phyloP scores from a whole-genome alignment of 495 filamentous ascomycete species.

The Annulohypoxylon bovei region DNA sequence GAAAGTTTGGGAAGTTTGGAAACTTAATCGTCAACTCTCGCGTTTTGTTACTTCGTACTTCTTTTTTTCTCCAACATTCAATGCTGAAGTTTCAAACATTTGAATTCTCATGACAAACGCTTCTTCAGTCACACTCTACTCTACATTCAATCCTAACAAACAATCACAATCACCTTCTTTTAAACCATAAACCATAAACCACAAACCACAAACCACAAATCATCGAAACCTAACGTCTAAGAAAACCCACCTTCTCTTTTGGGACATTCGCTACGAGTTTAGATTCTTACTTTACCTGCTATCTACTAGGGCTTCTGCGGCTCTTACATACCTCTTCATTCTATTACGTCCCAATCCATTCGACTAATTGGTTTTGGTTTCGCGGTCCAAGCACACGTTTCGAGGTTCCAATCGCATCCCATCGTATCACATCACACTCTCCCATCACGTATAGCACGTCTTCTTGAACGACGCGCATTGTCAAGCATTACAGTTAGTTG shows the following conservation, averaged over 20 bases:
- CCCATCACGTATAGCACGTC: neutral
- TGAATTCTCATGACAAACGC: slow-evolving; percentile 1
- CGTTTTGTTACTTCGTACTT: neutral
- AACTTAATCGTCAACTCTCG: neutral
- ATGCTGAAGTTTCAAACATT: neutral
- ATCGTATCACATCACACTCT: slow-evolving; percentile 20
- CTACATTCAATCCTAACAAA: neutral
- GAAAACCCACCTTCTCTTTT: slow-evolving; percentile 27
- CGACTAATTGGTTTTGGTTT: slow-evolving; percentile 20
- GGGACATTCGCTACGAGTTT: slow-evolving; percentile 19
- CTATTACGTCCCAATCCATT: slow-evolving; percentile 10
- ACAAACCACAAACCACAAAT: neutral
- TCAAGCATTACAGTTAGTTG: neutral
- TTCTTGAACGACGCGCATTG: neutral
- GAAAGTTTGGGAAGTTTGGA: neutral
- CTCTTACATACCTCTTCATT: slow-evolving; percentile 1
- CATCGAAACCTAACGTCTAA: neutral
- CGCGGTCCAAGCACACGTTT: slow-evolving; percentile 42
- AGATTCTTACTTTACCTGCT: slow-evolving; percentile 3
- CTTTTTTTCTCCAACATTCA: neutral
- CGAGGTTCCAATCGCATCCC: slow-evolving; percentile 31
- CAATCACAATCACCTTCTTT: neutral
- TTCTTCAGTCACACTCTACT: neutral
- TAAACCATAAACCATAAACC: neutral
- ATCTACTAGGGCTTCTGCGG: slow-evolving; percentile 1